Base-by-base conservation (phyloP, 2,329 filamentous ascomycete genomes). In the Sporothrix brunneoviolacea region DNA sequence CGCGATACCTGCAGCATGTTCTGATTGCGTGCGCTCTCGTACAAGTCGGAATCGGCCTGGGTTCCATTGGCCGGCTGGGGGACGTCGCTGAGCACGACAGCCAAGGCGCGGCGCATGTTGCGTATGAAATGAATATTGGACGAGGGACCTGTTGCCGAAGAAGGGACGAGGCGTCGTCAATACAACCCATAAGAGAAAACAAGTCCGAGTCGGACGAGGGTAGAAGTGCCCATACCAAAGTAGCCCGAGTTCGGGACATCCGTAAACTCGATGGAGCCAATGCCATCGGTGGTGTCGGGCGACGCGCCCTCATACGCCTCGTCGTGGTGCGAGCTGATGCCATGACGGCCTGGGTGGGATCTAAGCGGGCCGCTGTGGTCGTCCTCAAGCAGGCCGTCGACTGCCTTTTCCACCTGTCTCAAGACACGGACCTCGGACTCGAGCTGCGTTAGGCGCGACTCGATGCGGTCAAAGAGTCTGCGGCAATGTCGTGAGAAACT, bases 81-180 rank as follows among this genome's bases (percentile, higher is more conserved):
- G n/a, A n/a, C n/a, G n/a, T n/a, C n/a, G n/a, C n/a, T n/a, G n/a
- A n/a, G n/a, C n/a, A n/a, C n/a, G n/a, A n/a, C n/a, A n/a, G n/a
- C n/a, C n/a, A n/a, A n/a, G n/a, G n/a, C n/a, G n/a, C n/a, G n/a
- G n/a, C n/a, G n/a, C n/a, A 60, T 59, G 30, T 54, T 50, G 1
- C 59, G 59, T 10, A 51, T 51, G n/a, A 60, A 59, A 8, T 58
- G 57, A 5, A 60, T 60, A 27, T 60, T 60, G 10, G 59, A 60
- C 4, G 59, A 59, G 1, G 59, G 58, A n/a, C n/a, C n/a, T n/a
- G n/a, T n/a, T n/a, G n/a, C n/a, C n/a, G n/a, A n/a, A n/a, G n/a
- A n/a, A n/a, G n/a, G n/a, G n/a, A n/a, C n/a, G n/a, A n/a, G n/a
- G n/a, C n/a, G n/a, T n/a, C n/a, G n/a, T n/a, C n/a, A n/a, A n/a